These are phyloP conservation scores for Sporothrix protearum DNA, from an alignment of 2,329 filamentous ascomycete genomes.

Conservation along the genomic window DNA sequence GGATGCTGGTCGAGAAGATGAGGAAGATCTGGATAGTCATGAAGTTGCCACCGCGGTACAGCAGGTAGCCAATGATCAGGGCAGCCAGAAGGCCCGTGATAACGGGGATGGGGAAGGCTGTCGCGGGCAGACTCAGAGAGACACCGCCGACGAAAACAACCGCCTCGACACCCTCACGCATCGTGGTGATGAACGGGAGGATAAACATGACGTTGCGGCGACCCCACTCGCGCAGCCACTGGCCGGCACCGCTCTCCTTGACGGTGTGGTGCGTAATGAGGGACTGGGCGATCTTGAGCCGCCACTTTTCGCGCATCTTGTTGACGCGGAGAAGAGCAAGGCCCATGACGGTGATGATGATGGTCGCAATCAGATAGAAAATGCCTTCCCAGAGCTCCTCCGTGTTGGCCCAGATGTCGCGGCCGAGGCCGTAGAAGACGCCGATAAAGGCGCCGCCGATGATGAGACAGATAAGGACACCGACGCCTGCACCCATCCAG, in stretches of 20 bases:
- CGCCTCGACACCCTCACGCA: conserved; percentile 81
- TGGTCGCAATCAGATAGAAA: conserved; percentile 68
- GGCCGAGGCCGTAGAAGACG: conserved; percentile 65
- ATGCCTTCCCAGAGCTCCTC: conserved; percentile 80
- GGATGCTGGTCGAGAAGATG: conserved; percentile 70
- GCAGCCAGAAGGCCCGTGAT: conserved; percentile 69
- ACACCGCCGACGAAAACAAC: conserved; percentile 85
- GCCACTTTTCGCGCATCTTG: conserved; percentile 84
- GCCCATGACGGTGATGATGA: conserved; percentile 81
- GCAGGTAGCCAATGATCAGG: conserved; percentile 61
- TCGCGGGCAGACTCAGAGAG: conserved; percentile 69
- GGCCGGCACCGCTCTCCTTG: conserved; percentile 28
- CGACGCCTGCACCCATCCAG: conserved; percentile 61
- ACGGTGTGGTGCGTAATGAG: conserved; percentile 52
- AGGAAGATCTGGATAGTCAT: conserved; percentile 51
- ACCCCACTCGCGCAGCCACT: conserved; percentile 54
- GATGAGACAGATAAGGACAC: conserved; percentile 58
- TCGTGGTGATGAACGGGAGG: conserved; percentile 81
- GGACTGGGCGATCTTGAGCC: conserved; percentile 71
- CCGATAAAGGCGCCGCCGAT: conserved; percentile 65
- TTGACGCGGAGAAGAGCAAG: conserved; percentile 74
- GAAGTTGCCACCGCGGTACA: conserved; percentile 52
- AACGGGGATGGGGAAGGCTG: conserved; percentile 73
- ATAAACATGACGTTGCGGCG: conserved; percentile 79
- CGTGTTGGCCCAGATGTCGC: conserved; percentile 61